phyloP scores from a whole-genome alignment of 2,329 filamentous ascomycete species.

The Fusarium bulbicola region DNA sequence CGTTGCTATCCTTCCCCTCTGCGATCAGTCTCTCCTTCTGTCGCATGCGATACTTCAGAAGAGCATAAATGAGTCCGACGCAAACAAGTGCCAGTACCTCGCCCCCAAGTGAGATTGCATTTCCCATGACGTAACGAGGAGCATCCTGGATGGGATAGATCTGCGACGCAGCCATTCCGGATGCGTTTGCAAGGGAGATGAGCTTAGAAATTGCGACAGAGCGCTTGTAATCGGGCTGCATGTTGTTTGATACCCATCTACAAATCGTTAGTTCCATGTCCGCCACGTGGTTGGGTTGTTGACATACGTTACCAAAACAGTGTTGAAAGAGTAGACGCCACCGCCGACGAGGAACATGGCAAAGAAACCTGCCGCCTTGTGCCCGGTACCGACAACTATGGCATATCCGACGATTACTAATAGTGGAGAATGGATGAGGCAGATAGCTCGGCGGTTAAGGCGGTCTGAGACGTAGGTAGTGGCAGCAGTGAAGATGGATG shows the following conservation, averaged over 20 bases:
- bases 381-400: slow-evolving; percentile 38
- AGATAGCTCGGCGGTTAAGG: slow-evolving; percentile 36
- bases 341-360: slow-evolving; percentile 39
- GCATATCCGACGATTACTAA: slow-evolving; percentile 45
- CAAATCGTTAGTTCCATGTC: slow-evolving; percentile 38
- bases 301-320: slow-evolving; percentile 28
- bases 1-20: slow-evolving; percentile 36
- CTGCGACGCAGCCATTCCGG: slow-evolving; percentile 58
- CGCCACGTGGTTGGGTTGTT: accelerated
- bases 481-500: slow-evolving; percentile 29
- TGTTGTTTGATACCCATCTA: slow-evolving; percentile 59
- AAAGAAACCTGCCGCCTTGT: slow-evolving; percentile 38
- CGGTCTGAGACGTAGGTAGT: slow-evolving; percentile 35
- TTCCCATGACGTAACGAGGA: slow-evolving; percentile 44
- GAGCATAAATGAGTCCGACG: slow-evolving; percentile 39
- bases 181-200: slow-evolving; percentile 58
- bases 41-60: slow-evolving; percentile 42
- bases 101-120: slow-evolving; percentile 42
- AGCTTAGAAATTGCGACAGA: slow-evolving; percentile 57
- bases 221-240: slow-evolving; percentile 57
- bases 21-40: slow-evolving; percentile 39
- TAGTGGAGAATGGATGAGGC: slow-evolving; percentile 27
- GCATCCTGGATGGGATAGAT: slow-evolving; percentile 47
- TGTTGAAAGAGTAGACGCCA: slow-evolving; percentile 26
- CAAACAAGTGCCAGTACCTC: slow-evolving; percentile 39